Percentiles rank a stretch among this genome's conserved stretches.
phyloP scores from a whole-genome alignment of 1,284 basidiomycete species.

The Sanghuangporus baumii region DNA sequence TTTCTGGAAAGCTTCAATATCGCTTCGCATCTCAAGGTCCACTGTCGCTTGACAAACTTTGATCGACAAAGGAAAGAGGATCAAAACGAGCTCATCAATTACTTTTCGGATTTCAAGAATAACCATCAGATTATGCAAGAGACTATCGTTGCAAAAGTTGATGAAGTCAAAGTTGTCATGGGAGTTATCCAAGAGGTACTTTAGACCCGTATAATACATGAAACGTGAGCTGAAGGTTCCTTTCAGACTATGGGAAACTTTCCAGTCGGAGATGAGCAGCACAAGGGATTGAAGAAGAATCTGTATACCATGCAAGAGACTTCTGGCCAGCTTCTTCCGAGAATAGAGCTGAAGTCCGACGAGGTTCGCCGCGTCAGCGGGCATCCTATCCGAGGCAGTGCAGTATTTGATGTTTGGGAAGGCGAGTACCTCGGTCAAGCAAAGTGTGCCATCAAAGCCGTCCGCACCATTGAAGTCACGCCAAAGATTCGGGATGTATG shows the following conservation, averaged over 20 bases:
- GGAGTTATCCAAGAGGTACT: slow-evolving; percentile 39
- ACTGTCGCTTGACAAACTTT: slow-evolving; percentile 41
- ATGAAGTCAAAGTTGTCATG: slow-evolving; percentile 38
- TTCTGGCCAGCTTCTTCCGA: slow-evolving; percentile 40
- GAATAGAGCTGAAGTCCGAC: slow-evolving; percentile 42
- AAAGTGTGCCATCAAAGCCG: slow-evolving; percentile 50
- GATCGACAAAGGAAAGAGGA: slow-evolving; percentile 32
- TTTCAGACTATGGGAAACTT: slow-evolving; percentile 31
- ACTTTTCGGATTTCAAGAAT: slow-evolving; percentile 38
- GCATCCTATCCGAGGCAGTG: slow-evolving; percentile 43
- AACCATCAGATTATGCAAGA: slow-evolving; percentile 31
- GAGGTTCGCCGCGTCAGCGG: slow-evolving; percentile 44
- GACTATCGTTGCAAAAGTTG: slow-evolving; percentile 26
- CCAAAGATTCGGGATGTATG: slow-evolving; percentile 38
- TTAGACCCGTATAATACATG: not conserved
- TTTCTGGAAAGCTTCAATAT: slow-evolving; percentile 42
- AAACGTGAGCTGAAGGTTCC: not conserved
- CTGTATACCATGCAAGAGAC: slow-evolving; percentile 42
- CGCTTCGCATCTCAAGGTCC: slow-evolving; percentile 37
- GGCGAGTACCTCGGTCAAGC: slow-evolving; percentile 46
- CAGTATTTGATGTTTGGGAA: slow-evolving; percentile 47
- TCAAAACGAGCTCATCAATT: slow-evolving; percentile 34
- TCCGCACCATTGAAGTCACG: slow-evolving; percentile 43
- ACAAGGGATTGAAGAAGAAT: slow-evolving; percentile 39
- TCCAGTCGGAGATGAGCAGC: slow-evolving; percentile 30